Base-by-base conservation (phyloP, 306 rosid species). In the Geum urbanum region DNA sequence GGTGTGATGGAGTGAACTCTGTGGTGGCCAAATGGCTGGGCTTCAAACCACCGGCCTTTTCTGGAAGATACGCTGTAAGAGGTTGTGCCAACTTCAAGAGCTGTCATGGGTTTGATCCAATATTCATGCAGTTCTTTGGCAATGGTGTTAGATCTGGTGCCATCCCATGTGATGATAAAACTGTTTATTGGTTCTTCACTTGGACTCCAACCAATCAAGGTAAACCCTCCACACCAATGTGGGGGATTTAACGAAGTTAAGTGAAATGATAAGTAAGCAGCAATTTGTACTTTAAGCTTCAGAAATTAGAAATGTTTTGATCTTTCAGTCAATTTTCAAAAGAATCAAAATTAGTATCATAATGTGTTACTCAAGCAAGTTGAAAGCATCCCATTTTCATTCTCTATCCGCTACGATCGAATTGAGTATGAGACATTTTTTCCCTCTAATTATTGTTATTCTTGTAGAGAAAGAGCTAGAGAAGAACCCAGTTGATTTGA, bases 391-490 rank as follows among this genome's bases (percentile, higher is more conserved):
- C n/a, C n/a, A n/a, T n/a, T n/a, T n/a, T n/a, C n/a, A n/a, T n/a
- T n/a, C n/a, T n/a, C n/a, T n/a, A n/a, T n/a, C n/a, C n/a, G n/a
- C n/a, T n/a, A n/a, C n/a, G n/a, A n/a, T n/a, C n/a, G n/a, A n/a
- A n/a, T n/a, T n/a, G n/a, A n/a, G n/a, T n/a, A n/a, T n/a, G n/a
- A n/a, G n/a, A n/a, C n/a, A n/a, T n/a, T n/a, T n/a, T n/a, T n/a
- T n/a, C n/a, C n/a, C n/a, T n/a, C n/a, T n/a, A n/a, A n/a, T n/a
- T n/a, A n/a, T n/a, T n/a, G n/a, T n/a, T n/a, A n/a, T n/a, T n/a
- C n/a, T n/a, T 41, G 70, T 64, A 86, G 96, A 83, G 43, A 72
- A 76, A 69, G 84, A 74, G 78, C 57, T 22, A 57, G 69, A 70
- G 18, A 49, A 74, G 18, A 53, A 79, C 46, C 83, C 84, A 59